phyloP scores from a whole-genome alignment of 306 rosid genomes.

The Oemleria cerasiformis region DNA sequence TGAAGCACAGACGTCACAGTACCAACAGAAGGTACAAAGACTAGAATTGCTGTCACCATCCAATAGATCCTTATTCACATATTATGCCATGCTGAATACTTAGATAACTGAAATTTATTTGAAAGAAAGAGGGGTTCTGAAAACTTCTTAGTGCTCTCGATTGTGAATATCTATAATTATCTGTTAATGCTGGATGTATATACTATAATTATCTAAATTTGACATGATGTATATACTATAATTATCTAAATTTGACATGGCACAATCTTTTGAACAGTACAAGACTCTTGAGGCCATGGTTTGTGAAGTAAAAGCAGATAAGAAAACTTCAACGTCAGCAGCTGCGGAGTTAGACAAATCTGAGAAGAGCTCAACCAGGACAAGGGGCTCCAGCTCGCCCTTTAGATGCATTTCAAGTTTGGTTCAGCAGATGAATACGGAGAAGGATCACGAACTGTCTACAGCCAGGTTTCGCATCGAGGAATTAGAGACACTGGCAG shows the following conservation, averaged over 20 bases:
- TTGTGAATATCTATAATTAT: background rate
- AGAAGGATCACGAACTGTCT: slow-evolving; percentile 85
- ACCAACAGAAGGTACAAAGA: slow-evolving; percentile 82
- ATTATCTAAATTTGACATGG: slow-evolving; percentile 20
- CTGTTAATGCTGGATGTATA: no score
- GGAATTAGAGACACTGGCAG: slow-evolving; percentile 76
- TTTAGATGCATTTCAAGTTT: slow-evolving; percentile 87
- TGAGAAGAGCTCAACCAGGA: slow-evolving; percentile 63
- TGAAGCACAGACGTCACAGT: slow-evolving; percentile 86
- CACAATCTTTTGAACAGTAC: slow-evolving; percentile 52
- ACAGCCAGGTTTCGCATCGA: slow-evolving; percentile 56
- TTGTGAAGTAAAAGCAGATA: slow-evolving; percentile 63
- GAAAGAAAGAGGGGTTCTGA: background rate
- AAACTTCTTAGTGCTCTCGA: background rate
- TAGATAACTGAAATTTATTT: background rate
- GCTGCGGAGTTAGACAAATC: slow-evolving; percentile 42
- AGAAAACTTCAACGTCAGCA: slow-evolving; percentile 41
- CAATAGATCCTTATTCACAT: background rate
- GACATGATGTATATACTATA: no score
- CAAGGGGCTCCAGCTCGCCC: slow-evolving; percentile 90
- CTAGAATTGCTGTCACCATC: background rate
- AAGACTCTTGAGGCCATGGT: slow-evolving; percentile 84
- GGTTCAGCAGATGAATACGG: slow-evolving; percentile 87
- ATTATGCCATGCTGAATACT: background rate
- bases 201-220: slow-evolving; percentile 8